Evolutionary conservation across 768 basidiomycete genomes (phyloP).

Genomic region (Ramaria sp.): DNA sequence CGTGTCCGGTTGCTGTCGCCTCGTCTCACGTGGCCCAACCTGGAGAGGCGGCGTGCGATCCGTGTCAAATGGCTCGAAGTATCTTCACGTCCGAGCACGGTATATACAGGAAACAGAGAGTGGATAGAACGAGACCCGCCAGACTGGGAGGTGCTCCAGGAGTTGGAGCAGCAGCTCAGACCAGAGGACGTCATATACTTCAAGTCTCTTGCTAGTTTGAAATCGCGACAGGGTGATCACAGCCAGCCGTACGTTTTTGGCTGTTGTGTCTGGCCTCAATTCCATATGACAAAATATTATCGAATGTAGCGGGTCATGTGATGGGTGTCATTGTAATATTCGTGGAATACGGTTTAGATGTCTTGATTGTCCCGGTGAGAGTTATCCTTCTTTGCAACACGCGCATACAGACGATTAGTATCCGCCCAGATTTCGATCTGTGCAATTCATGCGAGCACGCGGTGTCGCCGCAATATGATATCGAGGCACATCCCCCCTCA

Average conservation of each 20-base stretch:
- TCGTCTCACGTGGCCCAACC: background rate
- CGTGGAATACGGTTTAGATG: background rate
- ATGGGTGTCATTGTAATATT: background rate
- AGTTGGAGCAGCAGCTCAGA: background rate
- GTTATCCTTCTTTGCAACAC: background rate
- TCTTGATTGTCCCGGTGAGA: background rate
- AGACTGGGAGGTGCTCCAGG: background rate
- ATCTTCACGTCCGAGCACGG: background rate
- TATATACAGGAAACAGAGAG: background rate
- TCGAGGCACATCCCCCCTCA: background rate
- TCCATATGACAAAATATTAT: background rate
- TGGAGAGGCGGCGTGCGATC: background rate
- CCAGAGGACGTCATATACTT: background rate
- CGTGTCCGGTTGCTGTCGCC: background rate
- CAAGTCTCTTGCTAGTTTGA: background rate
- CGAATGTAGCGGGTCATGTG: background rate
- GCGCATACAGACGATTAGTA: background rate
- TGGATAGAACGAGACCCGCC: background rate
- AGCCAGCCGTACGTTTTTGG: background rate
- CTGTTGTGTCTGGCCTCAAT: background rate
- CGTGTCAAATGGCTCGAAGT: background rate
- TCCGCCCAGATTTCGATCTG: background rate
- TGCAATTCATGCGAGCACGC: too few relatives aligned
- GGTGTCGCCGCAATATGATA: too few relatives aligned
- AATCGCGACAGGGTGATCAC: background rate